Percentiles rank a stretch among this genome's conserved stretches.
These are phyloP conservation scores for Fusarium oligoseptatum DNA, from an alignment of 2,329 filamentous ascomycete species.

Conservation along the genomic window DNA sequence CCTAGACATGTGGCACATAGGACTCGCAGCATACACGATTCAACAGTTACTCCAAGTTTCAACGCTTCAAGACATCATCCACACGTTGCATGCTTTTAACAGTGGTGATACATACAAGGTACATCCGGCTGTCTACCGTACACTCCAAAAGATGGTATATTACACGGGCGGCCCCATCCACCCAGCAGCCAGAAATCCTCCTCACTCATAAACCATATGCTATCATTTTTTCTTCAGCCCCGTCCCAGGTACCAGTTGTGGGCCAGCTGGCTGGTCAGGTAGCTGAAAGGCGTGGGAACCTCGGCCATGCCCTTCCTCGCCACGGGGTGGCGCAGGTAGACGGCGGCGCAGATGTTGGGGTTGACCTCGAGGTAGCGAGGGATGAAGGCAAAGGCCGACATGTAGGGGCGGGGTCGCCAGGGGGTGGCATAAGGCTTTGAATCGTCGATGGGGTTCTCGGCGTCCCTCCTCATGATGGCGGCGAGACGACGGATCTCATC, in stretches of 20 bases:
- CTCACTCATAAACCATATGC: constrained; percentile 12
- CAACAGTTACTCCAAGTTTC: no score
- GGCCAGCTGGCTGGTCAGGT: constrained; percentile 80
- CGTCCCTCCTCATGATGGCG: constrained; percentile 70
- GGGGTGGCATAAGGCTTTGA: constrained; percentile 90
- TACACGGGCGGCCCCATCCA: constrained; percentile 45
- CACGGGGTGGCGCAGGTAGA: constrained; percentile 95
- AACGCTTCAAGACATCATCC: constrained; percentile 9
- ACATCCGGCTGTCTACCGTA: constrained; percentile 49
- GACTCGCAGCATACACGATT: background rate
- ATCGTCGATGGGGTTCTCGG: constrained; percentile 81
- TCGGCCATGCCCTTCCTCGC: constrained; percentile 84
- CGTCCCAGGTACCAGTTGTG: constrained; percentile 95
- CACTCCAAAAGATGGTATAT: constrained; percentile 50
- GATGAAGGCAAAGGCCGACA: constrained; percentile 94
- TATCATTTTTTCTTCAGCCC: constrained; percentile 63
- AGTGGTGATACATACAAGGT: constrained; percentile 48
- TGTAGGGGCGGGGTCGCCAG: constrained; percentile 88
- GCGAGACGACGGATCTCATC: constrained; percentile 68
- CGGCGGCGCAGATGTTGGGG: constrained; percentile 94
- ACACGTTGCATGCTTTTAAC: constrained; percentile 40
- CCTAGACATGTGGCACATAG: background rate
- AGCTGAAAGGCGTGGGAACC: constrained; percentile 85
- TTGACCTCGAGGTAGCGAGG: constrained; percentile 97
- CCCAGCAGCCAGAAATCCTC: constrained; percentile 35